These are phyloP conservation scores for Arthrocladium fulminans DNA, from an alignment of 2,329 filamentous ascomycete genomes.

Conservation along the genomic window DNA sequence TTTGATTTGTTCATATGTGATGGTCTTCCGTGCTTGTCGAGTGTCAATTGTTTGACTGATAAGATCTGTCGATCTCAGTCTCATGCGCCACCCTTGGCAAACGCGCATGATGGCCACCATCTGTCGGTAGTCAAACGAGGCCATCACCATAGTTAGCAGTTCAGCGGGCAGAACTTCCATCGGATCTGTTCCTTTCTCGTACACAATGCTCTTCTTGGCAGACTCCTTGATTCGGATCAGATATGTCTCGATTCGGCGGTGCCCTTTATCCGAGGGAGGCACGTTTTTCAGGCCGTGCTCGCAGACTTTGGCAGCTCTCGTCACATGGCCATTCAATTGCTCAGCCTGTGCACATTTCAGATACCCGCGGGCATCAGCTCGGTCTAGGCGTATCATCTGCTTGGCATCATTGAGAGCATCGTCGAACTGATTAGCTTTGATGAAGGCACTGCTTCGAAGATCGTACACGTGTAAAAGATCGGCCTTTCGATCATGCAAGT, in stretches of 20 bases:
- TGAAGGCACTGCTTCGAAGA: conserved; percentile 1
- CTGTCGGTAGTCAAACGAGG: conserved; percentile 44
- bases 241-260: conserved; percentile 10
- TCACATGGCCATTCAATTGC: conserved; percentile 39
- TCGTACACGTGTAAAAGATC: conserved; percentile 5
- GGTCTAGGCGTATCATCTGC: conserved; percentile 45
- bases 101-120: conserved; percentile 45
- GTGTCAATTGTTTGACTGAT: conserved; percentile 48
- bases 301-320: conserved; percentile 49
- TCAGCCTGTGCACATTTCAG: conserved; percentile 45
- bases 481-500: conserved; percentile 2
- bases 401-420: conserved; percentile 49
- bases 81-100: conserved; percentile 47
- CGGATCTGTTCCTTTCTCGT: conserved; percentile 35
- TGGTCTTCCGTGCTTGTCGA: conserved; percentile 33
- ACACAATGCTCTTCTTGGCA: conserved; percentile 27
- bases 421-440: conserved; percentile 43
- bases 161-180: conserved; percentile 47
- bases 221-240: conserved; percentile 36
- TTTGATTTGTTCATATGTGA: conserved; percentile 28
- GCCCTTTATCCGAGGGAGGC: conserved; percentile 27
- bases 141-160: conserved; percentile 44
- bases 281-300: conserved; percentile 49
- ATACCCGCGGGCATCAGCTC: conserved; percentile 49
- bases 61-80: conserved; percentile 40